Evolutionary conservation across 805 yeast species (phyloP).

Genomic region (Grigorovia yakushimaensis): DNA sequence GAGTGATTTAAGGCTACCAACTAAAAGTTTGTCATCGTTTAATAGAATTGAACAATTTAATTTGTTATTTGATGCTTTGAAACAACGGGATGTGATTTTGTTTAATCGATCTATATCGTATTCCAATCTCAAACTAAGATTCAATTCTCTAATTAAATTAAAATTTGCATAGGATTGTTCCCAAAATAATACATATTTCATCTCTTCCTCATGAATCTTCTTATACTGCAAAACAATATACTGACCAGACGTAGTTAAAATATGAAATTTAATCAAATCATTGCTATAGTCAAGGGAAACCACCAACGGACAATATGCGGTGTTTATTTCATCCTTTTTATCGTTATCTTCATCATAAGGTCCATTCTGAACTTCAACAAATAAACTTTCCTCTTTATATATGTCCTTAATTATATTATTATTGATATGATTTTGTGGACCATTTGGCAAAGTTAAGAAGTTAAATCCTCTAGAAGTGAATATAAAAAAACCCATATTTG

Average conservation of each 20-base stretch:
- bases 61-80: neutral
- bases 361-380: neutral
- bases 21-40: neutral
- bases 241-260: neutral
- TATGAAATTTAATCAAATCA: neutral
- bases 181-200: slow-evolving; percentile 5
- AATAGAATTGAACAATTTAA: neutral
- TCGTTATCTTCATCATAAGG: neutral
- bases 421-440: slow-evolving; percentile 12
- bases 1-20: neutral
- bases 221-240: neutral
- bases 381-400: slow-evolving; percentile 2
- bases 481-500: slow-evolving; percentile 17
- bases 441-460: slow-evolving; percentile 11
- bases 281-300: neutral
- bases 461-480: slow-evolving; percentile 7
- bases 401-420: slow-evolving; percentile 5
- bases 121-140: no score
- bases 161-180: neutral
- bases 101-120: neutral
- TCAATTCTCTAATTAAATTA: neutral
- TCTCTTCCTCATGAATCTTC: slow-evolving; percentile 6
- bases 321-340: neutral
- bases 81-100: no score
- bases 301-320: neutral